Percentiles rank a stretch among this genome's conserved stretches.
Conservation (phyloP, 345 rosid species). For the Rhizophora apiculata region DNA sequence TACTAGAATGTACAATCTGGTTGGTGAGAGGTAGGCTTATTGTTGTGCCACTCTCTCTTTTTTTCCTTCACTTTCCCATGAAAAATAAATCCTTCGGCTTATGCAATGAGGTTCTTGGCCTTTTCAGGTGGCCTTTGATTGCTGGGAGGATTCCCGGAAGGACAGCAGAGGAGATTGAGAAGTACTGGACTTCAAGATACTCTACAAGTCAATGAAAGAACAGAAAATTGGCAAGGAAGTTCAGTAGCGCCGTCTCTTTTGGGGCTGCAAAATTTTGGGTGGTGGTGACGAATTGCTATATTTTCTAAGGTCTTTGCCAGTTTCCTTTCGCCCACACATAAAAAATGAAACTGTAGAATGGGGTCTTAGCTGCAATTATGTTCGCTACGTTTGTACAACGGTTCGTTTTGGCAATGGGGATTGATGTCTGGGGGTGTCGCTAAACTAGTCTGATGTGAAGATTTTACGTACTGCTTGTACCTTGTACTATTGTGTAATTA, state of each 20-base stretch:
- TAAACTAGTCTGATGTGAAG: too few species aligned
- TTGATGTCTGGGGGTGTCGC: too few species aligned
- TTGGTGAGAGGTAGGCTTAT: constrained; percentile 45
- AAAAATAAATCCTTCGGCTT: not conserved
- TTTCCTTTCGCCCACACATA: not conserved
- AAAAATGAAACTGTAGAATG: not conserved
- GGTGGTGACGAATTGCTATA: not conserved
- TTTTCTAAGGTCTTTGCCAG: not conserved
- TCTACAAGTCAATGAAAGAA: constrained; percentile 24
- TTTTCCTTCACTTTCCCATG: not conserved
- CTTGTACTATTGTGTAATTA: too few species aligned
- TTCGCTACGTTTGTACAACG: too few species aligned
- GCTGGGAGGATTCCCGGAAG: constrained; percentile 62
- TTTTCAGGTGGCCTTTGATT: constrained; percentile 49
- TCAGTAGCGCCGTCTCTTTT: not conserved
- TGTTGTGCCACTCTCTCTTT: not conserved
- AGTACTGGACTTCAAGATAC: constrained; percentile 51
- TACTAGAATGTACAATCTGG: constrained; percentile 47
- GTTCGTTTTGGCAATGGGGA: too few species aligned
- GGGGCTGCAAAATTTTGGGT: constrained; percentile 12
- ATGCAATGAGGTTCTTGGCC: not conserved
- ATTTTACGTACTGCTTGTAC: too few species aligned
- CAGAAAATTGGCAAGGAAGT: not conserved
- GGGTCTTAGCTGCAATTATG: not conserved
- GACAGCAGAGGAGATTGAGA: constrained; percentile 54